Percentiles rank a stretch among this genome's conserved stretches.
Conservation (phyloP, 148 eudicot genomes). For the Fagopyrum esculentum region DNA sequence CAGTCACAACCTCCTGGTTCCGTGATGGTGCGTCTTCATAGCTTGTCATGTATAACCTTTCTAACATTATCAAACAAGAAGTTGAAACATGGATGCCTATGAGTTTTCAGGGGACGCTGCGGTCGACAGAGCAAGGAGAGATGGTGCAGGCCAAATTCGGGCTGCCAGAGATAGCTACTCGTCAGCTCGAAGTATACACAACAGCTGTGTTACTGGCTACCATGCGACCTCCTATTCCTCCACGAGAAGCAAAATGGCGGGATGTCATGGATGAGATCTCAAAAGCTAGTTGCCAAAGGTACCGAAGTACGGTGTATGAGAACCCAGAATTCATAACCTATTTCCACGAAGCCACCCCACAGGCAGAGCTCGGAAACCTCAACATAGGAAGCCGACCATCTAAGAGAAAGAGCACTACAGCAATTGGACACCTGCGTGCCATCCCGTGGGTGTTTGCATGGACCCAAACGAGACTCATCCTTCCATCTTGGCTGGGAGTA, state of each 20-base stretch:
- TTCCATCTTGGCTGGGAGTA: constrained; percentile 92
- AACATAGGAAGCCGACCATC: constrained; percentile 92
- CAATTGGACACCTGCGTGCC: constrained; percentile 67
- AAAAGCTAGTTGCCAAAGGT: constrained; percentile 50
- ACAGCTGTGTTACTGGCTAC: constrained; percentile 89
- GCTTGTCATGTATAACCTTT: too few relatives aligned
- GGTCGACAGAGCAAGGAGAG: constrained; percentile 93
- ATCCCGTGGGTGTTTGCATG: constrained; percentile 95
- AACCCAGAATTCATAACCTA: constrained; percentile 78
- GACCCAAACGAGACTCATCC: constrained; percentile 87
- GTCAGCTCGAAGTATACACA: constrained; percentile 76
- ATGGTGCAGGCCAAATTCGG: constrained; percentile 98
- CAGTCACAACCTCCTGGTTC: constrained; percentile 97
- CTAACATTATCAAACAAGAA: too few relatives aligned
- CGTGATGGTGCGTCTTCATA: constrained; percentile 52
- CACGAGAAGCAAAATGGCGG: constrained; percentile 80
- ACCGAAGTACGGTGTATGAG: constrained; percentile 70
- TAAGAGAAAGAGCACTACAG: constrained; percentile 53
- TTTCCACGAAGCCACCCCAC: constrained; percentile 93
- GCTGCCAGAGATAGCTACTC: constrained; percentile 66
- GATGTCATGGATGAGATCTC: constrained; percentile 80
- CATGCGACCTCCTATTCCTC: constrained; percentile 70
- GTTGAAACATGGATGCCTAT: too few relatives aligned
- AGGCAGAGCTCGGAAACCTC: constrained; percentile 75
- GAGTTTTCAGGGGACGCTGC: constrained; percentile 56